Base-by-base conservation (phyloP, 441 rosid genomes). In the Syzygium syzygioides region DNA sequence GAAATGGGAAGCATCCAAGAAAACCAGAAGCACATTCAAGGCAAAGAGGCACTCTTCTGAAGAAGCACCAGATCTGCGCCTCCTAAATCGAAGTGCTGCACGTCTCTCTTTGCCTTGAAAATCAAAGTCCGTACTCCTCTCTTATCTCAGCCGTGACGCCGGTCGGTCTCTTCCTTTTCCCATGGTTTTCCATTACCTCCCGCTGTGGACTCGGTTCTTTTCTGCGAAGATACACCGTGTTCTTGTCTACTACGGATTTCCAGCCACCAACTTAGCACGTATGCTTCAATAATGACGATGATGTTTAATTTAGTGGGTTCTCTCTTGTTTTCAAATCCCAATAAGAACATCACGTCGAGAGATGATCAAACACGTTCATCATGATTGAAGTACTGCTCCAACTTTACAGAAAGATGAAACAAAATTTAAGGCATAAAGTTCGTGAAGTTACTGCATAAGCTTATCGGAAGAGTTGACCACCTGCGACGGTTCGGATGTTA, bases 1-100 rank as follows among this genome's bases (percentile, higher is more conserved):
- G 57, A 56, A 34, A 53, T 25, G 20, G 90, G 88, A 91, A 64
- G 89, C 55, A 76, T 79, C 87, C 88, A 34, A 50, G 90, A 91
- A 88, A 88, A 23, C 34, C 56, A 48, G 80, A 37, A 87, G 91
- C 86, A 91, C 79, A 6, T 86, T 55, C 17, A 6, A 19, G 87
- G 90, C 10, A 71, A 88, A 87, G 80, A 41, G 28, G 80, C 86
- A 6, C 55, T 23, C 62, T 1, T 60, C 86, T 68, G 37, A 85
- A 90, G 50, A 85, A 90, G 86, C 84, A 5, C 80, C 76, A 55
- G 71, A 66, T 9, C 76, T 84, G 76, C 84, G 88, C 45, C 64
- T 85, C 55, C 76, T 55, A 84, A 85, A 86, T 76, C 87, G 85
- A 57, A 41, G 41, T 88, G 55, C 71, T 86, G 48, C 88, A 88